These are phyloP conservation scores for Hordeum marinum DNA, from an alignment of 176 grass and related monocot genomes.

Conservation along the genomic window DNA sequence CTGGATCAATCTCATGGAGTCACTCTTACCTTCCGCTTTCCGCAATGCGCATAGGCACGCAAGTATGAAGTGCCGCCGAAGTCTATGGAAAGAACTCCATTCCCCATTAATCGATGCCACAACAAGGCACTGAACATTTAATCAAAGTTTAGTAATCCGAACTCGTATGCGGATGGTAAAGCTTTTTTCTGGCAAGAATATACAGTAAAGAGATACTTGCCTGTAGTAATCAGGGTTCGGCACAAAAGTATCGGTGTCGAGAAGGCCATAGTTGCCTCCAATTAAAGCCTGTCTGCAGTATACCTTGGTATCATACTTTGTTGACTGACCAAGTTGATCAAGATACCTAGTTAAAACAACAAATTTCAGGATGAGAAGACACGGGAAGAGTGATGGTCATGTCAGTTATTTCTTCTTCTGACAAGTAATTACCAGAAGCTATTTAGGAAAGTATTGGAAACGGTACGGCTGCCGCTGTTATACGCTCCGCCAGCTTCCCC, in stretches of 20 bases:
- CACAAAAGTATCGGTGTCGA: slow-evolving; percentile 72
- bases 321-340: slow-evolving; percentile 87
- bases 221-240: slow-evolving; percentile 99
- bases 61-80: slow-evolving; percentile 66
- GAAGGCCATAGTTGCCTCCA: slow-evolving; percentile 94
- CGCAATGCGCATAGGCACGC: slow-evolving; percentile 81
- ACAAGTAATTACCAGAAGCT: slow-evolving; percentile 85
- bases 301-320: slow-evolving; percentile 90
- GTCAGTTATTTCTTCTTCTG: neutral
- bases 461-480: slow-evolving; percentile 74
- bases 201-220: slow-evolving; percentile 26
- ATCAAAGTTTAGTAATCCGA: slow-evolving; percentile 6
- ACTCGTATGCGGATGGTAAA: neutral
- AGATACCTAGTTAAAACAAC: slow-evolving; percentile 65
- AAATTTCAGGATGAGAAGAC: slow-evolving; percentile 20
- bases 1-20: neutral
- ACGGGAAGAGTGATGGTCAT: neutral
- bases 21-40: slow-evolving; percentile 54
- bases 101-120: slow-evolving; percentile 92
- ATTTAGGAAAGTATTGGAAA: slow-evolving; percentile 87
- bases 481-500: slow-evolving; percentile 94
- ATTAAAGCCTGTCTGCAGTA: slow-evolving; percentile 91
- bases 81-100: slow-evolving; percentile 71
- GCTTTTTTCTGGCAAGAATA: neutral
- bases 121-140: slow-evolving; percentile 66